Evolutionary conservation across 1,284 basidiomycete species (phyloP).

Genomic region (Ustilago cynodontis): DNA sequence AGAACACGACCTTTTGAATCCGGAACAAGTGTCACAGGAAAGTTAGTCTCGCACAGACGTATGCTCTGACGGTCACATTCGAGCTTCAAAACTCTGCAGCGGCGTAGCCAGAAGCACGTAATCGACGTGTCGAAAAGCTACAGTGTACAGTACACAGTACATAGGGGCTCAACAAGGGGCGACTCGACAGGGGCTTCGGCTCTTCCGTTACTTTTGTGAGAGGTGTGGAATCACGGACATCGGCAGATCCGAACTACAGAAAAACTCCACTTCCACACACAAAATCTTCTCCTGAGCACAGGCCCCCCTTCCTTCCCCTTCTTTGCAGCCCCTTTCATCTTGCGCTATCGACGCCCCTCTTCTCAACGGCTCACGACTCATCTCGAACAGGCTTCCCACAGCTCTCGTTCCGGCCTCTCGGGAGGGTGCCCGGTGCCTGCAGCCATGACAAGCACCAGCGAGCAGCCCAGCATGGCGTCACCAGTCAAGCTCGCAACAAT

Average conservation of each 20-base stretch:
- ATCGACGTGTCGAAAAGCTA: too few relatives aligned
- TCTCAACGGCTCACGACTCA: neutral
- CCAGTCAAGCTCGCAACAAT: conserved; percentile 38
- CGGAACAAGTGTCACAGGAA: too few relatives aligned
- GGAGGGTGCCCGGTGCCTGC: neutral
- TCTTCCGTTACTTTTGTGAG: neutral
- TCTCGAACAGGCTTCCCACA: neutral
- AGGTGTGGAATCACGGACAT: neutral
- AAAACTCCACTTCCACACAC: neutral
- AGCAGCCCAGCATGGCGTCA: conserved; percentile 11
- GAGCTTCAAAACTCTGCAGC: too few relatives aligned
- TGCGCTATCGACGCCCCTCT: neutral
- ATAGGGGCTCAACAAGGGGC: too few relatives aligned
- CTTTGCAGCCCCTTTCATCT: neutral
- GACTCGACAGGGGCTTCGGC: conserved; percentile 20
- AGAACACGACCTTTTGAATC: too few relatives aligned
- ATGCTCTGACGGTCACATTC: too few relatives aligned
- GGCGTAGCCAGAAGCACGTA: too few relatives aligned
- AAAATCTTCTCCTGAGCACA: conserved; percentile 3
- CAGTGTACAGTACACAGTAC: too few relatives aligned
- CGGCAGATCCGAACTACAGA: conserved; percentile 1
- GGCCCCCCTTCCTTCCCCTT: neutral
- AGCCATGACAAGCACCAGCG: neutral
- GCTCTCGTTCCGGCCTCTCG: neutral
- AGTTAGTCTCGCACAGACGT: too few relatives aligned